Percentiles rank a stretch among this genome's conserved stretches.
Evolutionary conservation across 129 eudicot species (phyloP).

Genomic region (Ambrosia artemisiifolia): DNA sequence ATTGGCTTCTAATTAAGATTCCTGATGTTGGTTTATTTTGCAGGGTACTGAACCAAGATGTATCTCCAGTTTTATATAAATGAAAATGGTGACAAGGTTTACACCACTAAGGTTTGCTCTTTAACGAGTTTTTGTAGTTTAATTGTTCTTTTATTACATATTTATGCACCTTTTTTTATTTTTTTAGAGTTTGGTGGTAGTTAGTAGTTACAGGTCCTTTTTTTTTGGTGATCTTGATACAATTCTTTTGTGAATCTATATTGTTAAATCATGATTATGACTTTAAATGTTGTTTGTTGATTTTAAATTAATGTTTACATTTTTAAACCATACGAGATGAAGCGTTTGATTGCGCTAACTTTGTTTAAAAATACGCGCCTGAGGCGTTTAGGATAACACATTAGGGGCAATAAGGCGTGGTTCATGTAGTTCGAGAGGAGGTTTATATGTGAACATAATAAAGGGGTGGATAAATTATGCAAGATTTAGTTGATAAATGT

Average conservation of each 20-base stretch:
- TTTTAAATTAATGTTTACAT: not conserved
- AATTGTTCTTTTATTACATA: not conserved
- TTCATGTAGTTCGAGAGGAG: too few relatives aligned
- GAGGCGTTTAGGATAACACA: too few relatives aligned
- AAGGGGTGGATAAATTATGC: too few relatives aligned
- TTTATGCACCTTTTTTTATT: not conserved
- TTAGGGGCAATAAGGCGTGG: too few relatives aligned
- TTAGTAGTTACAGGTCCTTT: not conserved
- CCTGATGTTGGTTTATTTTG: not conserved
- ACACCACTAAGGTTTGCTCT: constrained; percentile 49
- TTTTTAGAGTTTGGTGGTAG: not conserved
- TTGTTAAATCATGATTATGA: not conserved
- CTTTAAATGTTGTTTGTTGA: not conserved
- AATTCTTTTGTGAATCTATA: not conserved
- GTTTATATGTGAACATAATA: too few relatives aligned
- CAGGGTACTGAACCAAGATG: constrained; percentile 36
- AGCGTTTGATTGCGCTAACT: not conserved
- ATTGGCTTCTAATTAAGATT: not conserved
- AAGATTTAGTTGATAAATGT: too few relatives aligned
- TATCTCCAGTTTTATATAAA: constrained; percentile 69
- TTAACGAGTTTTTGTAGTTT: not conserved
- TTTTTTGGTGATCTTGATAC: not conserved
- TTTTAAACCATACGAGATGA: not conserved
- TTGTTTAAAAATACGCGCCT: not conserved
- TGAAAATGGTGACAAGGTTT: constrained; percentile 69